phyloP scores from a whole-genome alignment of 768 basidiomycete species.

The Grammothele lineata region DNA sequence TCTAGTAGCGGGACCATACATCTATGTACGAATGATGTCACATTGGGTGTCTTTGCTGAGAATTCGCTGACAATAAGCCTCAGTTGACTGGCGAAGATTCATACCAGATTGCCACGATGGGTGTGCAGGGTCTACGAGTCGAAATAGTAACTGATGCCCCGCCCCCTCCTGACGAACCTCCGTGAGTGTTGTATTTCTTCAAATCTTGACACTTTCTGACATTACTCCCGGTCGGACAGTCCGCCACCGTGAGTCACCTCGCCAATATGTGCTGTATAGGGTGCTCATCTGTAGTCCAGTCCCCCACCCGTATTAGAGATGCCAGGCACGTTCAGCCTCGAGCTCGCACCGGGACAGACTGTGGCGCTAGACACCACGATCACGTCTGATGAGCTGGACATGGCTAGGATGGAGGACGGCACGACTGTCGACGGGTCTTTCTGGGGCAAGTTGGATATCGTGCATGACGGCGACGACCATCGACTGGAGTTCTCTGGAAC shows the following conservation, averaged over 20 bases:
- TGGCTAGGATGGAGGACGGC: conserved; percentile 90
- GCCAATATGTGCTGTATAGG: background rate
- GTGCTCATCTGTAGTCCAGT: conserved; percentile 21
- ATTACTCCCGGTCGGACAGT: conserved; percentile 20
- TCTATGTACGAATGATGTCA: conserved; percentile 52
- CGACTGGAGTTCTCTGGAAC: conserved; percentile 82
- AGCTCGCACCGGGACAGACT: conserved; percentile 72
- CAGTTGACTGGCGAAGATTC: conserved; percentile 84
- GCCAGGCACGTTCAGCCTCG: conserved; percentile 81
- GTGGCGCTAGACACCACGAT: conserved; percentile 79
- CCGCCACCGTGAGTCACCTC: conserved; percentile 44
- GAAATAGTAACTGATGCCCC: conserved; percentile 85
- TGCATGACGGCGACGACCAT: conserved; percentile 74
- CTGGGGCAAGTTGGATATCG: conserved; percentile 84
- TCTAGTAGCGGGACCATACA: conserved; percentile 75
- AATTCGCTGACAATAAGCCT: conserved; percentile 8
- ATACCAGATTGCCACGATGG: conserved; percentile 83
- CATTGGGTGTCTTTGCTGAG: no score
- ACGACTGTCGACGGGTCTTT: conserved; percentile 81
- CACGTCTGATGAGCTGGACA: conserved; percentile 76
- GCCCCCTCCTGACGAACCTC: conserved; percentile 77
- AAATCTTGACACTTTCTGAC: no score
- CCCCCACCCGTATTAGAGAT: conserved; percentile 79
- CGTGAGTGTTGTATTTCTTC: conserved; percentile 59
- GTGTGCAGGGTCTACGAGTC: conserved; percentile 76